These are phyloP conservation scores for Beauveria rudraprayagi DNA, from an alignment of 2,329 filamentous ascomycete genomes.

Conservation along the genomic window DNA sequence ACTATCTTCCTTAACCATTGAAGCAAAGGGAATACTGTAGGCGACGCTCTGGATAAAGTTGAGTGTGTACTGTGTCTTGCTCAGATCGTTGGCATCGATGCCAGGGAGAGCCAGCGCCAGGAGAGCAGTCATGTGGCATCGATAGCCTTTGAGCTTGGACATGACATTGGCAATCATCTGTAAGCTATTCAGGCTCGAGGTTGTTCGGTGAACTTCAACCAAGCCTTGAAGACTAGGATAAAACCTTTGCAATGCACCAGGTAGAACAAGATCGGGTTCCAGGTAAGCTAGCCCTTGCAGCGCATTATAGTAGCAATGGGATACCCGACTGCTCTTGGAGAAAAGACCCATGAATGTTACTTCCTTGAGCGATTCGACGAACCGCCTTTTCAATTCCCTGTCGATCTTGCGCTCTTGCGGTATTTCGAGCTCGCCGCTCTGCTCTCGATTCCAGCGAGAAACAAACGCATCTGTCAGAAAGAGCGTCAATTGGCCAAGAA, in stretches of 20 bases:
- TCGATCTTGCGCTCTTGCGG: constrained; percentile 73
- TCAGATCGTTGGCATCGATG: constrained; percentile 94
- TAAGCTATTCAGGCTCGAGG: constrained; percentile 82
- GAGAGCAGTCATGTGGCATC: constrained; percentile 90
- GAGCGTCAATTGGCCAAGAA: constrained; percentile 81
- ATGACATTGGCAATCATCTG: constrained; percentile 90
- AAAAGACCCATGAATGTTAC: constrained; percentile 98
- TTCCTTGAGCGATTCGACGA: constrained; percentile 81
- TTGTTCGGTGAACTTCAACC: constrained; percentile 93
- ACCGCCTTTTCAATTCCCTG: constrained; percentile 73
- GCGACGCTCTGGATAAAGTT: constrained; percentile 93
- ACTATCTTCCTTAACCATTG: constrained; percentile 53
- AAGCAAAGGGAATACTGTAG: constrained; percentile 89
- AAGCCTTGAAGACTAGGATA: constrained; percentile 95
- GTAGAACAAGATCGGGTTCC: constrained; percentile 84
- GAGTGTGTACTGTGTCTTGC: constrained; percentile 90
- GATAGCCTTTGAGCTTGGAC: constrained; percentile 87
- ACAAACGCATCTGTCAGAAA: constrained; percentile 95
- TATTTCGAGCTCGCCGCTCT: constrained; percentile 82
- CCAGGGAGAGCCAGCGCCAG: constrained; percentile 89
- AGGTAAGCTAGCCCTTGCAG: constrained; percentile 84
- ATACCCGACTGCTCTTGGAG: constrained; percentile 85
- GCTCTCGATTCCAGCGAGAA: constrained; percentile 93
- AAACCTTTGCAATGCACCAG: constrained; percentile 88
- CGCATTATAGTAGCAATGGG: constrained; percentile 85